Base-by-base conservation (phyloP, 192 early-diverging fungal genomes). In the Coemansia umbellata region DNA sequence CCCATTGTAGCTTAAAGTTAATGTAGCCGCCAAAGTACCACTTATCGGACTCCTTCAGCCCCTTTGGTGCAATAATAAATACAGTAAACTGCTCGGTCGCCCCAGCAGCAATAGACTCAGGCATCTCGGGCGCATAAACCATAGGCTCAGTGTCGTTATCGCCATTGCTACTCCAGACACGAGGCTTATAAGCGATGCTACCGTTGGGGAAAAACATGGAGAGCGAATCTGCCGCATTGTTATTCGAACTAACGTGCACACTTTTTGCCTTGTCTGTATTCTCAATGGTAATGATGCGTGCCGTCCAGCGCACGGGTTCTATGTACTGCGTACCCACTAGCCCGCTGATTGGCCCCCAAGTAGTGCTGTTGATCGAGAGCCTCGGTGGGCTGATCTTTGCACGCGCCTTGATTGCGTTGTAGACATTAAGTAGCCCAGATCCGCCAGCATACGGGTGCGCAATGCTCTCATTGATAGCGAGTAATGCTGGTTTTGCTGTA, bases 401-500 rank as follows among this genome's bases (percentile, higher is more conserved):
- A n/a, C 80, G 74, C 8, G 84, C 53, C 13, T 33, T 60, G 40
- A 92, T 37, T 5, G 91, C 81, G 21, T 78, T 52, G 40, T 69
- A 76, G 36, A 91, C 55, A 66, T 91, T 81, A 28, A 95, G 74
- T 22, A 93, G 66, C n/a, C 93, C 93, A 32, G 82, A 63, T 8
- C 85, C 81, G 15, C 85, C 80, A 27, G 21, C 32, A n/a, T 83
- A 80, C 23, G 73, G 56, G 22, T 50, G 42, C 19, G 50, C 61
- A 23, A 53, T 69, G 37, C 69, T 58, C 41, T 51, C 58, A 3
- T 61, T 65, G 14, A 19, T n/a, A 6, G 15, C 66, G 47, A 80
- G 53, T 26, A 48, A 65, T 19, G 76, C 66, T 0, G 67, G 57
- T 8, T 81, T 84, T 27, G 70, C 81, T 37, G 86, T 80, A 14